phyloP scores from a whole-genome alignment of 768 basidiomycete genomes.

The Calocybe gangraenosa region DNA sequence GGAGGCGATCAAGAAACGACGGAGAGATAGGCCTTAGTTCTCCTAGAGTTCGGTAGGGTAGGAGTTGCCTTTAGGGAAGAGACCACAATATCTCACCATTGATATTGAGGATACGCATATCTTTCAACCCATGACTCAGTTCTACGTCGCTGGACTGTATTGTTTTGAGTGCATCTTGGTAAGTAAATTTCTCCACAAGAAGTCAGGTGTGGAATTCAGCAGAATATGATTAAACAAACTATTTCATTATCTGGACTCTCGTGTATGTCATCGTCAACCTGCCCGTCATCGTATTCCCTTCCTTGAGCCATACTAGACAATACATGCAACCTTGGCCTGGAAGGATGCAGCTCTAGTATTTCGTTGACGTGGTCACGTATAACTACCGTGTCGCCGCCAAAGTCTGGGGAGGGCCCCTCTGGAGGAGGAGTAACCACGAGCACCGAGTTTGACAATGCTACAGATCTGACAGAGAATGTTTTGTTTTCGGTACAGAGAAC shows the following conservation, averaged over 20 bases:
- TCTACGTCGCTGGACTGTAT: constrained; percentile 86
- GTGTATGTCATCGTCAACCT: constrained; percentile 33
- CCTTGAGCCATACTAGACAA: constrained; percentile 59
- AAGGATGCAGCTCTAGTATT: constrained; percentile 75
- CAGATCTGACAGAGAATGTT: constrained; percentile 81
- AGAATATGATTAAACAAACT: constrained; percentile 7
- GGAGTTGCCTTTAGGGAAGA: neutral
- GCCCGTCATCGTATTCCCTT: constrained; percentile 67
- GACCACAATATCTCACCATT: constrained; percentile 42
- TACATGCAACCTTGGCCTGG: constrained; percentile 74
- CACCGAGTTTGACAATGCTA: constrained; percentile 86
- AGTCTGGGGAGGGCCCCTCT: constrained; percentile 24
- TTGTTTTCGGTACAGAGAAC: constrained; percentile 80
- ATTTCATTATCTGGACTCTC: constrained; percentile 14
- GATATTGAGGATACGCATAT: constrained; percentile 69
- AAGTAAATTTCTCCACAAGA: constrained; percentile 35
- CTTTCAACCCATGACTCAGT: constrained; percentile 56
- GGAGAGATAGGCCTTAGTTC: constrained; percentile 71
- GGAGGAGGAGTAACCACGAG: constrained; percentile 61
- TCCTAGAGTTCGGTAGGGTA: constrained; percentile 34
- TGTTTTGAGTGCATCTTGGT: constrained; percentile 54
- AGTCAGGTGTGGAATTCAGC: neutral
- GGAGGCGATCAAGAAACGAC: constrained; percentile 59
- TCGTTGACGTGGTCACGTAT: constrained; percentile 82
- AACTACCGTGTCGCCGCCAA: constrained; percentile 44